Evolutionary conservation across 441 rosid genomes (phyloP).

Genomic region (Croton laevigatus): DNA sequence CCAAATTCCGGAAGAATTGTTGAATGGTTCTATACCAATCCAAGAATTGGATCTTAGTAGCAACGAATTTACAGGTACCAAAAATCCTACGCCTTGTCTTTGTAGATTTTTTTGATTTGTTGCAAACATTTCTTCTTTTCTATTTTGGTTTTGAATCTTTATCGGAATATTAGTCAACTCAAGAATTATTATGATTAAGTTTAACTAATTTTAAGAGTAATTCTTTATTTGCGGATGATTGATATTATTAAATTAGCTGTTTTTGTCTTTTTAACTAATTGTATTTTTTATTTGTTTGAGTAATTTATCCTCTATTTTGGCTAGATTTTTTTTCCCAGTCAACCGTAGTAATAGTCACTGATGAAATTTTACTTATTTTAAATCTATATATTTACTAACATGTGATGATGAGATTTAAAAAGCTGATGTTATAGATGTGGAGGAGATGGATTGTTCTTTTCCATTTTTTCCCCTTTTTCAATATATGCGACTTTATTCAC

Average conservation of each 20-base stretch:
- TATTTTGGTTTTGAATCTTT: slow-evolving; percentile 4
- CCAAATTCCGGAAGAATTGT: slow-evolving; percentile 54
- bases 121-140: neutral
- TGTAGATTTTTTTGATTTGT: neutral
- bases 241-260: too few species aligned
- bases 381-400: too few species aligned
- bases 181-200: neutral
- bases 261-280: too few species aligned
- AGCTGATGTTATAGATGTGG: neutral
- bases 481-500: neutral
- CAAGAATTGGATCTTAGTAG: slow-evolving; percentile 81
- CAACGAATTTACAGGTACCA: slow-evolving; percentile 78
- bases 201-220: neutral
- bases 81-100: slow-evolving; percentile 7
- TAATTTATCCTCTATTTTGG: too few species aligned
- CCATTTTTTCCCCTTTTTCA: neutral
- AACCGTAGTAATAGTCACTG: too few species aligned
- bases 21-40: slow-evolving; percentile 52
- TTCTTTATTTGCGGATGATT: neutral
- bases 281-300: too few species aligned
- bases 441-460: slow-evolving; percentile 7
- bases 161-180: slow-evolving; percentile 12
- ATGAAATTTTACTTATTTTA: too few species aligned
- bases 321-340: too few species aligned
- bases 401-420: too few species aligned